phyloP scores from a whole-genome alignment of 192 early-diverging fungal genomes.

The Rhizophagus prolifer region DNA sequence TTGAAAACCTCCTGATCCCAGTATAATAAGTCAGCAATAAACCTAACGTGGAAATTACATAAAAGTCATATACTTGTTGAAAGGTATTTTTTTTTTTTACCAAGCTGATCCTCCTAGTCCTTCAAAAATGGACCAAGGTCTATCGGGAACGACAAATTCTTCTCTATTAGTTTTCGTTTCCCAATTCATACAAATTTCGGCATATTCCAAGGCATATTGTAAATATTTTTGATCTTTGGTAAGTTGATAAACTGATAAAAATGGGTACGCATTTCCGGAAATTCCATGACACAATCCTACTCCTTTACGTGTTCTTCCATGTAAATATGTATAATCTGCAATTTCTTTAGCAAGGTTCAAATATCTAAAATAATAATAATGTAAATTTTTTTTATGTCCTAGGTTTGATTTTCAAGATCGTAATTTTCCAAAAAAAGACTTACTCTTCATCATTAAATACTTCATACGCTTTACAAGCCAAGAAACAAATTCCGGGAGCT shows the following conservation, averaged over 20 bases:
- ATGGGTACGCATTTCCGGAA: slow-evolving; percentile 19
- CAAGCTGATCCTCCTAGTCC: slow-evolving; percentile 2
- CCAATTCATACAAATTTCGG: slow-evolving; percentile 6
- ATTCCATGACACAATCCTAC: slow-evolving; percentile 19
- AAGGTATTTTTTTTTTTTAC: not conserved
- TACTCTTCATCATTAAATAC: slow-evolving; percentile 11
- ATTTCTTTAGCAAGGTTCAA: slow-evolving; percentile 10
- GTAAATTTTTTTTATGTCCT: not conserved
- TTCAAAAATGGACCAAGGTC: slow-evolving; percentile 22
- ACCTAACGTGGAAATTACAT: not conserved
- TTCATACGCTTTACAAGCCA: slow-evolving; percentile 26
- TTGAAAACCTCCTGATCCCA: slow-evolving; percentile 9
- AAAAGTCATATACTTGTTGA: too few species aligned
- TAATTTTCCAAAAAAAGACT: not conserved
- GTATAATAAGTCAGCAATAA: not conserved
- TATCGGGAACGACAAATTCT: slow-evolving; percentile 14
- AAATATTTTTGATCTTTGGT: slow-evolving; percentile 20
- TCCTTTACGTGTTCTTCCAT: slow-evolving; percentile 14
- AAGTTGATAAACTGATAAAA: not conserved
- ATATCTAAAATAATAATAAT: slow-evolving; percentile 6
- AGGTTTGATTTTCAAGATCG: not conserved
- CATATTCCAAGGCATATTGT: slow-evolving; percentile 5
- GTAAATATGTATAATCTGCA: not conserved
- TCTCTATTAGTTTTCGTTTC: not conserved
- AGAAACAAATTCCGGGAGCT: slow-evolving; percentile 17